These are phyloP conservation scores for Rhizophlyctis rosea DNA, from an alignment of 192 early-diverging fungal genomes.

Conservation along the genomic window DNA sequence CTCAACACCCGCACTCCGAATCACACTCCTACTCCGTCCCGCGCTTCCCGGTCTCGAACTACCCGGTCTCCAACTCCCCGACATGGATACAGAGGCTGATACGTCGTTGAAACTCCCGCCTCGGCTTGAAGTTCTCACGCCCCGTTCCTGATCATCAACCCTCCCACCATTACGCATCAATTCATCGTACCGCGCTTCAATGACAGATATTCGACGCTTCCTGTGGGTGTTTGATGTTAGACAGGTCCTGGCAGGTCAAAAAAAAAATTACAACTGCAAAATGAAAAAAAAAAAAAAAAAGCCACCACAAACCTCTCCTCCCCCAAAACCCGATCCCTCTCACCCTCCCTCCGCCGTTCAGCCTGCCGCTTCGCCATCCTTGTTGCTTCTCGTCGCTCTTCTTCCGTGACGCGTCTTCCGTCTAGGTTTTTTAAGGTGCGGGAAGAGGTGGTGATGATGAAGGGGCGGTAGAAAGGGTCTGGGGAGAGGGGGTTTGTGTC, in stretches of 20 bases:
- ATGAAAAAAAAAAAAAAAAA: neutral
- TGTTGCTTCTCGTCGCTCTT: constrained; percentile 41
- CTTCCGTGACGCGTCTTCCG: constrained; percentile 44
- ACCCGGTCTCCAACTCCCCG: no score
- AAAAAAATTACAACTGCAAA: neutral
- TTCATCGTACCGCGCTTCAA: constrained; percentile 7
- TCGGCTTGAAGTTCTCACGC: no score
- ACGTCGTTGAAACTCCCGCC: no score
- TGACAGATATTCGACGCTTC: neutral
- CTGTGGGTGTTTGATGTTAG: neutral
- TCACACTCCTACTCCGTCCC: no score
- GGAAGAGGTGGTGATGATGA: constrained; percentile 37
- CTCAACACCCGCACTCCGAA: no score
- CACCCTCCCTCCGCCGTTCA: constrained; percentile 38
- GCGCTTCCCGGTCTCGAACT: no score
- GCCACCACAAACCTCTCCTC: constrained; percentile 36
- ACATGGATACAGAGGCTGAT: no score
- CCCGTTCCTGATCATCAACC: no score
- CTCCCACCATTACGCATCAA: no score
- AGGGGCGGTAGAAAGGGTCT: constrained; percentile 34
- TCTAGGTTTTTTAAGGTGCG: constrained; percentile 42
- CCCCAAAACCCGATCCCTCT: constrained; percentile 20
- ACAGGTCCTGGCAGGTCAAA: neutral
- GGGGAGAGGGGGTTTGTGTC: constrained; percentile 33
- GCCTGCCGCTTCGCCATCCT: constrained; percentile 43